These are phyloP conservation scores for Yamadazyma ubonensis DNA, from an alignment of 805 yeast species.

Conservation along the genomic window DNA sequence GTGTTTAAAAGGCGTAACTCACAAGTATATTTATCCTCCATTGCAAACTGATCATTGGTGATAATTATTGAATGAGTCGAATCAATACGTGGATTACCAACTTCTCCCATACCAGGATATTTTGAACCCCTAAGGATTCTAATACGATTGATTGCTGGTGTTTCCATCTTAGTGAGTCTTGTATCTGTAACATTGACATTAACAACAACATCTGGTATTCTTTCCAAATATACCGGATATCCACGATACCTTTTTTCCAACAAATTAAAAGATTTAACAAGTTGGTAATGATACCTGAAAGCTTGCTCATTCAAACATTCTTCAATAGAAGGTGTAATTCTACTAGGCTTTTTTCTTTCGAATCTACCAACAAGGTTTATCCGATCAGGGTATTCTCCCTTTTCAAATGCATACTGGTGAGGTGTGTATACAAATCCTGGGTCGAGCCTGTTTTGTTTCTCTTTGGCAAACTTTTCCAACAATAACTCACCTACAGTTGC, in stretches of 20 bases:
- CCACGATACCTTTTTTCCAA: no score
- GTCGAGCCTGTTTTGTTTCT: no score
- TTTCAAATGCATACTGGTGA: conserved; percentile 2
- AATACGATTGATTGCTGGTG: conserved; percentile 3
- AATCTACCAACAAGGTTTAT: conserved; percentile 5
- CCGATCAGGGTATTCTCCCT: conserved; percentile 2
- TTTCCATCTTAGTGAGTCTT: not conserved
- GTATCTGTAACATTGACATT: conserved; percentile 3
- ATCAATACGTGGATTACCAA: not conserved
- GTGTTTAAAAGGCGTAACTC: conserved; percentile 5
- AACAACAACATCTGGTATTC: conserved; percentile 2
- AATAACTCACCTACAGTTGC: no score
- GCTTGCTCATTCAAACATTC: not conserved
- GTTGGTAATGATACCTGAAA: not conserved
- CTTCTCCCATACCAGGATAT: conserved; percentile 1
- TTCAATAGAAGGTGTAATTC: conserved; percentile 4
- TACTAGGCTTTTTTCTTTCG: conserved; percentile 5
- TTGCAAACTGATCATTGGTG: conserved; percentile 5
- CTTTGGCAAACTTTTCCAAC: no score
- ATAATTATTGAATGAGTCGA: conserved; percentile 1
- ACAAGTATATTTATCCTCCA: conserved; percentile 7
- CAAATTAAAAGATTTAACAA: not conserved
- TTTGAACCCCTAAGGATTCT: conserved; percentile 8
- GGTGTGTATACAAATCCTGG: no score
- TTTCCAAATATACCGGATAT: not conserved